Evolutionary conservation across 345 rosid genomes (phyloP), one percentile per base, ranked within the genome.

Genomic region (Lepidium didymum): DNA sequence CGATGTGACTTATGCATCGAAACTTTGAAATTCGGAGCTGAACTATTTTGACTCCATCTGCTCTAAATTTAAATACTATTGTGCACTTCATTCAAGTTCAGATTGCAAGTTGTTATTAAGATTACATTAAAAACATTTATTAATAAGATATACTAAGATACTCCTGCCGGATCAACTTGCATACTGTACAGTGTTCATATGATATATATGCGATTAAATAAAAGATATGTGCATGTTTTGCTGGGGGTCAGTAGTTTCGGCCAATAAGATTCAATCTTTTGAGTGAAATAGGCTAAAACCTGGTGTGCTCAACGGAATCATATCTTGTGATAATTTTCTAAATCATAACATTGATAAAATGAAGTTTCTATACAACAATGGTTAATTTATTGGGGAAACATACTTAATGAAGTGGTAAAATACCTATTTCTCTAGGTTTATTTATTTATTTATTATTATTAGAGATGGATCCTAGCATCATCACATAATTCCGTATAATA

Each of bases 21-120:
- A 59, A 41, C 27, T 12, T 33, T 50, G 40, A 19, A 13, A 49
- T 7, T 10, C 19, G 45, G 62, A 42, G 69, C 63, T 35, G 56
- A 62, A 71, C 46, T 29, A 71, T 1, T 55, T 71, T 62, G 75
- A 71, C 51, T 12, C 56, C 49, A 43, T 35, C 69, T n/a, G 41
- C 44, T 10, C 54, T 11, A 61, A 61, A 34, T 53, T 53, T 12
- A 23, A 62, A 62, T 60, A 44, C 35, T 34, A 43, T 35, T 53
- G 21, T 53, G 69, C 69, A 45, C 50, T 43, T 44, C 35, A 4
- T 62, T 63, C 69, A n/a, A 52, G 38, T 62, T 56, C n/a, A 41
- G 56, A 3, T 37, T 42, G 56, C 75, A 62, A 71, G 56, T 54
- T 71, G 69, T 53, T 23, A 19, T 19, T 5, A 0, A 52, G 16